Evolutionary conservation across 352 stramenopile species (phyloP), one percentile per base, ranked within the genome.

Genomic region (Globisporangium alternatum): DNA sequence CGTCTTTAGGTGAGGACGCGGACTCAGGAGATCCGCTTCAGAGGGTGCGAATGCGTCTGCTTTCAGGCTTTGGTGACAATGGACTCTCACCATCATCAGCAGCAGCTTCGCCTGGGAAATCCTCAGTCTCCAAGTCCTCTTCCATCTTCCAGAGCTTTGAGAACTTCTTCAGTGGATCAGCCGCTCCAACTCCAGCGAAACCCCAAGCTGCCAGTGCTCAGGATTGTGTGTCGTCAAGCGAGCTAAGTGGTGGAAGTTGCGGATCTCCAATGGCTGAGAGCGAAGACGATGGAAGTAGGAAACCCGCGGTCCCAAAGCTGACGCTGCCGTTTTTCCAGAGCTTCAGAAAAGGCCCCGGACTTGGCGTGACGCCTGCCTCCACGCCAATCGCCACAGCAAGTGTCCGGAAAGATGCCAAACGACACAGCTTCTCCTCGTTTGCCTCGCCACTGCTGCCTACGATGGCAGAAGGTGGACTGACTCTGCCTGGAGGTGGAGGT

Each of bases 241-340:
- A 44, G 3, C 1, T 9, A 25, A 59, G 48, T 15, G 28, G 22
- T 2, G 31, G 2, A 12, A 8, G 28, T 10, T 35, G 15, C 30
- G 39, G 45, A 21, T 69, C 45, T 19, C 25, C 41, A 22, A 13
- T 49, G 15, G 15, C 28, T 44, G 63, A 61, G 35, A 66, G 45
- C 4, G 17, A 35, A 37, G 8, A 35, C 35, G 41, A 71, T 13
- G 41, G 69, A 2, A 31, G 47, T 5, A 48, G 10, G 17, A 58
- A 52, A 35, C 0, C 15, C 3, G 25, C 31, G n/a, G 49, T 48
- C n/a, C 67, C 72, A 3, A 91, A 89, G 48, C 55, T 89, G 17
- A 77, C 83, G 1, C 61, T 91, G 7, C 79, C 80, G 12, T 81
- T 91, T 52, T 90, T 91, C 55, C 83, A 91, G 63, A 87, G 81